phyloP scores from a whole-genome alignment of 176 grass and related monocot species.

The Saccharum officinarum region DNA sequence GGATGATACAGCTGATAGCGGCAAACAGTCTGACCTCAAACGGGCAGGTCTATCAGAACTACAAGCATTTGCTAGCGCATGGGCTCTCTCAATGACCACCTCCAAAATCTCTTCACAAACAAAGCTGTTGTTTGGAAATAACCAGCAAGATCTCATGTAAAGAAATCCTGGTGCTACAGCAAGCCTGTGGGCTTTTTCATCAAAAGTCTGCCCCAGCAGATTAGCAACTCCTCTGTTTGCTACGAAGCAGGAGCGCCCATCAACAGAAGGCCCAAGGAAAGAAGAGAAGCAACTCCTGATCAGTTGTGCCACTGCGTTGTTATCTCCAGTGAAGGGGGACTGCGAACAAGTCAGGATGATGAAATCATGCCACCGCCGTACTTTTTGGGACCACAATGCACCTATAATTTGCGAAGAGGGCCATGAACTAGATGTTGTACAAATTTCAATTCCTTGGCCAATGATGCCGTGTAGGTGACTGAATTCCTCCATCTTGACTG shows the following conservation, averaged over 20 bases:
- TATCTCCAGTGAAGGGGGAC: slow-evolving; percentile 57
- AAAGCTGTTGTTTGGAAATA: slow-evolving; percentile 60
- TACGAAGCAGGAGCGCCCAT: slow-evolving; percentile 35
- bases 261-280: slow-evolving; percentile 56
- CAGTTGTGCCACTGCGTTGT: slow-evolving; percentile 59
- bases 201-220: slow-evolving; percentile 45
- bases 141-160: slow-evolving; percentile 52
- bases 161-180: slow-evolving; percentile 59
- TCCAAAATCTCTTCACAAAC: slow-evolving; percentile 67
- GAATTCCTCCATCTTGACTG: slow-evolving; percentile 65
- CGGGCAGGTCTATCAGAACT: slow-evolving; percentile 28
- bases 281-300: slow-evolving; percentile 85
- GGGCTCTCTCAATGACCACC: slow-evolving; percentile 59
- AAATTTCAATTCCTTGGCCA: slow-evolving; percentile 62
- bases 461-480: slow-evolving; percentile 56
- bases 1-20: slow-evolving; percentile 52
- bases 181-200: slow-evolving; percentile 21
- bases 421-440: slow-evolving; percentile 70
- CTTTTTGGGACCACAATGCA: slow-evolving; percentile 83
- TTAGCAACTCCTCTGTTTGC: slow-evolving; percentile 40
- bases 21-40: slow-evolving; percentile 52
- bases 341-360: slow-evolving; percentile 61
- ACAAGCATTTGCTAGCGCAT: slow-evolving; percentile 52
- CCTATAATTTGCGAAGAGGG: slow-evolving; percentile 74
- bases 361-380: slow-evolving; percentile 68